Evolutionary conservation across 306 rosid species (phyloP), one percentile per base, ranked within the genome.

Genomic region (Prosopis cineraria): DNA sequence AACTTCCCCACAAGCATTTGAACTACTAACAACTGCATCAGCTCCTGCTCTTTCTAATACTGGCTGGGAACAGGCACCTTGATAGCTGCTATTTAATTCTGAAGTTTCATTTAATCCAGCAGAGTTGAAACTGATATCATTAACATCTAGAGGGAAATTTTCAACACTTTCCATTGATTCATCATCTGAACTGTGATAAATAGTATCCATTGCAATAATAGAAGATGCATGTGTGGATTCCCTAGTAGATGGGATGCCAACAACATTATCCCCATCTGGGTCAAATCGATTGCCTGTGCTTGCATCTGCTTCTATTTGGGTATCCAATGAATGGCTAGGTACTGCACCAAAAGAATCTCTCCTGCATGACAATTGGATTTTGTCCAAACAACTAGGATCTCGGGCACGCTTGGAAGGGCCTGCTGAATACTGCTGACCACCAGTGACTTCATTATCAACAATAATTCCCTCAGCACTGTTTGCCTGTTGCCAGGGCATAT

Each of bases 111-210:
- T 92, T 85, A 89, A 89, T 79, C 93, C 98, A 83, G 80, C 84
- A 84, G 91, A 89, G 81, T 91, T 93, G 74, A 90, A 87, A 86
- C 84, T 94, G 84, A 83, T 80, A 66, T 91, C 93, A 77, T 91
- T 94, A 70, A 86, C 81, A 79, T 86, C 84, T 22, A 83, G 88
- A 2, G 97, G 99, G 79, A 80, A 80, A 74, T 95, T 95, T 70
- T 95, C 99, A 82, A 95, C 99, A 81, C 99, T 95, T 84, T 91
- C 99, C 99, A 95, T 95, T 48, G 98, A 93, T 84, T 93, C 94
- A 55, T 83, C 97, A 81, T 93, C 88, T 70, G 90, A 87, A 75
- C 80, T 72, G 41, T 91, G 94, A 88, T 85, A 80, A 55, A 84
- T 56, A 0, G 86, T 93, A 83, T 95, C 91, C 99, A 95, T 90